Percentiles rank a stretch among this genome's conserved stretches.
Evolutionary conservation across 1,284 basidiomycete species (phyloP).

Genomic region (Mycena sp.): DNA sequence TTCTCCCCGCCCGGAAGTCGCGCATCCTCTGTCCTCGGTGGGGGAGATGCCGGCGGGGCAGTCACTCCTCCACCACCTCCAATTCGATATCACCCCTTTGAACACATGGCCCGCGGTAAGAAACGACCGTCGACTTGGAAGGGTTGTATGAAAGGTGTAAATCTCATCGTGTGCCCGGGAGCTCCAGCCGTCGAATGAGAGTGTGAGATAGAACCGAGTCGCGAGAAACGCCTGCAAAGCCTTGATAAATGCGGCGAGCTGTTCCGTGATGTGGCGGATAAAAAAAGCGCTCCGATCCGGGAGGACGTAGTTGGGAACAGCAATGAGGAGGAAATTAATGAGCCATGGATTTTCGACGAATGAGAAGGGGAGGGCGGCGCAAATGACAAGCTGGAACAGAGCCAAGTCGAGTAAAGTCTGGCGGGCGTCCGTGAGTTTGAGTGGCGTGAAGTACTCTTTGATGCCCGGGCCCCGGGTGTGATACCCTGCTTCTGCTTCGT

Average conservation of each 20-base stretch:
- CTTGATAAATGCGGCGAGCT: not conserved
- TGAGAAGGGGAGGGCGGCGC: conserved; percentile 17
- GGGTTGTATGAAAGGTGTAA: conserved; percentile 32
- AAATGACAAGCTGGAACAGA: too few species aligned
- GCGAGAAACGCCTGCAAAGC: not conserved
- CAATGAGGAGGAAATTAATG: conserved; percentile 13
- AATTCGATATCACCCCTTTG: too few species aligned
- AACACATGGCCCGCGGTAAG: conserved; percentile 27
- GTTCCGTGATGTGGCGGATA: conserved; percentile 11
- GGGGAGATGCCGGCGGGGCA: too few species aligned
- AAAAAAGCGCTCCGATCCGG: too few species aligned
- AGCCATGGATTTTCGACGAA: conserved; percentile 22
- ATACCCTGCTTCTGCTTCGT: conserved; percentile 5
- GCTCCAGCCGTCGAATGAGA: conserved; percentile 22
- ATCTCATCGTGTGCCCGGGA: too few species aligned
- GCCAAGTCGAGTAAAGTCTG: conserved; percentile 17
- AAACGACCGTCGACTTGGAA: conserved; percentile 21
- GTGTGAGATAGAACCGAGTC: conserved; percentile 4
- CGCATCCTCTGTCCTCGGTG: too few species aligned
- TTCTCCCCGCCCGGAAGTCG: too few species aligned
- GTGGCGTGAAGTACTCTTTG: too few species aligned
- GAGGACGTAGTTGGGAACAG: conserved; percentile 15
- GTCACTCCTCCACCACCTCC: too few species aligned
- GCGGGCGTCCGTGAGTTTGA: too few species aligned
- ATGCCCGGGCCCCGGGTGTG: too few species aligned